Base-by-base conservation (phyloP, 768 basidiomycete genomes). In the Pulveroboletus frians region DNA sequence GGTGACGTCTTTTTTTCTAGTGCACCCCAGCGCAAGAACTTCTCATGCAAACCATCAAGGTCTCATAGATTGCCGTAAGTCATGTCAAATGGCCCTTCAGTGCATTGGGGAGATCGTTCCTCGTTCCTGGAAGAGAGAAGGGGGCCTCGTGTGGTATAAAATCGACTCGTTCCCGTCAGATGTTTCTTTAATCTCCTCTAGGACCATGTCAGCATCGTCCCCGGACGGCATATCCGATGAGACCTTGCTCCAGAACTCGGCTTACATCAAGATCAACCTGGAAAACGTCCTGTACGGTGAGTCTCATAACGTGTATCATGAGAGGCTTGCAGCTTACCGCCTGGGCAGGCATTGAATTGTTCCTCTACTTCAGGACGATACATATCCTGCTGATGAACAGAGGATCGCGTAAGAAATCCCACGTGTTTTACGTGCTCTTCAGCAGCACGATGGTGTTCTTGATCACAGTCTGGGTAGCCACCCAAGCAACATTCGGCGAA, bases 381-480 rank as follows among this genome's bases (percentile, higher is more conserved):
- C 41, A 32, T 1, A 36, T 47, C 17, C 21, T 60, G 15, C 36
- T 63, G 5, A 36, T 35, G 6, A 42, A 18, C 18, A 38, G 9
- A 37, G 42, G 47, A 15, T 40, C 36, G 5, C 37, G 31, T 3
- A 60, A 32, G 20, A 54, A 29, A 39, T 50, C 52, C 1, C 39
- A 62, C 17, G 0, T 47, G n/a, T 59, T 61, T 9, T 66, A 67
- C 11, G 55, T 44, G 20, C 9, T 55, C 36, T 66, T 68, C 30
- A 66, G 64, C 34, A 66, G 7, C 31, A 21, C 48, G 14, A 56
- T 68, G 52, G 18, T 69, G 2, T 44, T 68, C 21, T 57, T 59
- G 17, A 54, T 60, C 59, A 67, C 71, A 0, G 43, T 71, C 17
- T 69, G 64, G 50, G 47, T 69, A 17, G 55, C 53, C 14, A 46